These are phyloP conservation scores for Termitomyces sp. DNA, from an alignment of 768 basidiomycete genomes.

Conservation along the genomic window DNA sequence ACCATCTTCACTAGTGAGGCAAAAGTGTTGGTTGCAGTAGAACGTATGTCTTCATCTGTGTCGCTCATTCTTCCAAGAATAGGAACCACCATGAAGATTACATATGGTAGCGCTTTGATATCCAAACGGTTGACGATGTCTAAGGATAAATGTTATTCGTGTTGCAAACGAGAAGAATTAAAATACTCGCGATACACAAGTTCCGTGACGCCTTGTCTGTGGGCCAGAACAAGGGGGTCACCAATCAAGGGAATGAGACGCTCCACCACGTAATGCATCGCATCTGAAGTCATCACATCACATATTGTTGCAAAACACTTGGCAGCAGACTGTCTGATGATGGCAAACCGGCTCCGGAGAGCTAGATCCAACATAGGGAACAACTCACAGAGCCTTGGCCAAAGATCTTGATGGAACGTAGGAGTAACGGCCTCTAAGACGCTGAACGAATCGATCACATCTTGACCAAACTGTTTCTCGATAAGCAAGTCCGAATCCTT, in stretches of 20 bases:
- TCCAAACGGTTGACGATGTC: constrained; percentile 92
- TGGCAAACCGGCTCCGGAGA: constrained; percentile 83
- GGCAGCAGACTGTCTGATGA: constrained; percentile 86
- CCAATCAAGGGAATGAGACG: constrained; percentile 76
- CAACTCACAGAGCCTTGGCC: constrained; percentile 63
- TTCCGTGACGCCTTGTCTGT: constrained; percentile 89
- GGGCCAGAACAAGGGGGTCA: constrained; percentile 68
- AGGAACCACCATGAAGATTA: constrained; percentile 95
- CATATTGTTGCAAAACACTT: constrained; percentile 87
- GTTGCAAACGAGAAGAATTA: neutral
- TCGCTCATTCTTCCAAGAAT: constrained; percentile 98
- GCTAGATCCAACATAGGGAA: constrained; percentile 78
- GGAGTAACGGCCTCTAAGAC: constrained; percentile 82
- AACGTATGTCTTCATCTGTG: constrained; percentile 83
- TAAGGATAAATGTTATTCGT: constrained; percentile 29
- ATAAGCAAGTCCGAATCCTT: constrained; percentile 61
- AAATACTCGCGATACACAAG: constrained; percentile 81
- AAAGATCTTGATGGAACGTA: constrained; percentile 66
- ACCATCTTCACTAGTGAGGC: constrained; percentile 98
- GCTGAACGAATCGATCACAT: constrained; percentile 89
- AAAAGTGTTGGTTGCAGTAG: constrained; percentile 95
- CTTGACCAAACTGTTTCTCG: constrained; percentile 76
- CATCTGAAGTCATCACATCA: constrained; percentile 78
- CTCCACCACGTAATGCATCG: constrained; percentile 90
- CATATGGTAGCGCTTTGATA: constrained; percentile 92